These are phyloP conservation scores for Phytophthora lateralis DNA, from an alignment of 352 stramenopile species.

Conservation along the genomic window DNA sequence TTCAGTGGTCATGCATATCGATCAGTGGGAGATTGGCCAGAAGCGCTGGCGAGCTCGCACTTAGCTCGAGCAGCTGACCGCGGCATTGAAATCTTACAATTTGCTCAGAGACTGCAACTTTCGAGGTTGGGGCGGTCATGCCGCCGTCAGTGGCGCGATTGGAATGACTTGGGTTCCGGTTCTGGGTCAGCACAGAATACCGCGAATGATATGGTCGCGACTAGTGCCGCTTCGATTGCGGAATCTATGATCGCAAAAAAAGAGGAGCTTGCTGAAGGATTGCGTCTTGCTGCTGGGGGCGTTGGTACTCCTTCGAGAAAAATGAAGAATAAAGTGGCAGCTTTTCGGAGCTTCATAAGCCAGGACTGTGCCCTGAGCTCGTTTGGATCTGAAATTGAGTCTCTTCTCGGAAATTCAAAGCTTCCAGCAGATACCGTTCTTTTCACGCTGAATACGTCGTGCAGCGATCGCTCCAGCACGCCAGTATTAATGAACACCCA, in stretches of 20 bases:
- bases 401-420: conserved; percentile 60
- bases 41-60: conserved; percentile 62
- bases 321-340: conserved; percentile 36
- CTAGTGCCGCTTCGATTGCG: conserved; percentile 18
- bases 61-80: conserved; percentile 62
- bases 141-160: conserved; percentile 52
- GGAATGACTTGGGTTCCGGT: conserved; percentile 14
- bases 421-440: conserved; percentile 58
- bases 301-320: conserved; percentile 32
- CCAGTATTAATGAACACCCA: conserved; percentile 36
- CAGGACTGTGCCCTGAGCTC: conserved; percentile 61
- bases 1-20: conserved; percentile 74
- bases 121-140: conserved; percentile 47
- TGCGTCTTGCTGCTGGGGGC: conserved; percentile 29
- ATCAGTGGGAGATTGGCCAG: conserved; percentile 69
- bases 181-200: conserved; percentile 9
- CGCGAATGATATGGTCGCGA: conserved; percentile 18
- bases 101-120: conserved; percentile 56
- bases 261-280: conserved; percentile 46
- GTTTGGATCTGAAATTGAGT: conserved; percentile 70
- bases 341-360: conserved; percentile 64
- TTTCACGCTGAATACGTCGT: conserved; percentile 70
- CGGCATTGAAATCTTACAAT: conserved; percentile 56
- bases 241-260: conserved; percentile 46
- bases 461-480: conserved; percentile 29